Base-by-base conservation (phyloP, 441 rosid genomes). In the Pelargonium cotyledonis region DNA sequence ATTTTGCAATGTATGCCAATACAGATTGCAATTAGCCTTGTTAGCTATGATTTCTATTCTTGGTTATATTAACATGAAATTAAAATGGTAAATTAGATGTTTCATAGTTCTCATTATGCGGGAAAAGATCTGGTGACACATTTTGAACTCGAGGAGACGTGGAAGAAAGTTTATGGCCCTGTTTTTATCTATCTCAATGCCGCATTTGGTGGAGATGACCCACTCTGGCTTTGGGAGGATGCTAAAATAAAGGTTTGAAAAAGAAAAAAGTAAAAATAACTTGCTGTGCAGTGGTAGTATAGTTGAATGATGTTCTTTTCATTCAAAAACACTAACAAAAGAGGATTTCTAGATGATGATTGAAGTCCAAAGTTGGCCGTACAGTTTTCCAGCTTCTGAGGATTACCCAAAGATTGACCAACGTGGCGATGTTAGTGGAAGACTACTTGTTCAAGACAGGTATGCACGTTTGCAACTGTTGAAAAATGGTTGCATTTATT, bases 111-210 rank as follows among this genome's bases (percentile, higher is more conserved):
- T 41, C 98, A 94, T 58, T 94, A 91, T 35, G 78, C 74, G 0
- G 98, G 97, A 44, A 90, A 85, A n/a, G 98, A 91, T 38, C 70
- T 91, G 88, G 92, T 87, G 68, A 80, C 81, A 77, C 91, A 80
- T 71, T 67, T 93, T 4, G 76, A 77, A 79, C 67, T 73, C 23
- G 88, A 78, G 2, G 96, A 93, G 79, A 70, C 84, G 15, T 89
- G 97, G 97, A 91, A 93, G 84, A 93, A 91, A 79, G 95, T 89
- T 40, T 86, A 85, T 58, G 95, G 98, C 65, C 98, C 97, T 0
- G 84, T 89, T 70, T 89, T 89, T 9, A 62, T 88, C 66, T 87
- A 89, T 71, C 63, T 89, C 31, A 93, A 93, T 68, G 71, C 85
- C 65, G 70, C 75, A 55, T 65, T 73, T 49, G 81, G 79, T 63